Evolutionary conservation across 768 basidiomycete genomes (phyloP), one percentile per base, ranked within the genome.

Genomic region (Naganishia randhawae): DNA sequence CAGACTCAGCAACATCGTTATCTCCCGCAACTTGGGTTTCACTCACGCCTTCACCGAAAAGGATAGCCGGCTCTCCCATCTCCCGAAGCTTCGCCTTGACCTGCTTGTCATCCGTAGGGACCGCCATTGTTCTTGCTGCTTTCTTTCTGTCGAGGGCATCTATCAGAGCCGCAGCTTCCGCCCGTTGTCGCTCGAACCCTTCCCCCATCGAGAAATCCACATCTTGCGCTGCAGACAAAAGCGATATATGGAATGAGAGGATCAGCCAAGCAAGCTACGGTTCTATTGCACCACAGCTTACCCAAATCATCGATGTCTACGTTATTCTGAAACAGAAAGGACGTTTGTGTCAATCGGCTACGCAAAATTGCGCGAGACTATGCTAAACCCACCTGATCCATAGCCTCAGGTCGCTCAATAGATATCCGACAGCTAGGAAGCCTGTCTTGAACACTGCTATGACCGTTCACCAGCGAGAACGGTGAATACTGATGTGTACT

Each of bases 141-240:
- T 96, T 96, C 85, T 95, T 96, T 72, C 94, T 86, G 77, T 99
- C 96, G n/a, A 99, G 86, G 80, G 96, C 93, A 76, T 92, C 90
- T 53, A 98, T 84, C 63, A 98, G 86, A 71, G 89, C 88, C 75
- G 89, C 87, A 82, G 92, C 81, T 69, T 82, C 81, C 32, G 73
- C 76, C 42, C 80, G 70, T 33, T 81, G 81, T 19, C 81, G 70
- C 69, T 82, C 81, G 42, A 81, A 80, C 48, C 69, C 66, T 52
- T 69, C 72, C 14, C 71, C 74, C 67, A 71, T 67, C n/a, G 66
- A 68, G 45, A 53, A 71, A 42, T 71, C 70, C 37, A 65, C 69
- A 67, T 70, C 69, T 29, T 63, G 69, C 22, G 65, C 69, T 76
- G 55, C 73, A 73, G 69, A 75, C 74, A 64, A 72, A 67, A 63